phyloP scores from a whole-genome alignment of 176 grass and related monocot genomes.

The Ananas comosus region DNA sequence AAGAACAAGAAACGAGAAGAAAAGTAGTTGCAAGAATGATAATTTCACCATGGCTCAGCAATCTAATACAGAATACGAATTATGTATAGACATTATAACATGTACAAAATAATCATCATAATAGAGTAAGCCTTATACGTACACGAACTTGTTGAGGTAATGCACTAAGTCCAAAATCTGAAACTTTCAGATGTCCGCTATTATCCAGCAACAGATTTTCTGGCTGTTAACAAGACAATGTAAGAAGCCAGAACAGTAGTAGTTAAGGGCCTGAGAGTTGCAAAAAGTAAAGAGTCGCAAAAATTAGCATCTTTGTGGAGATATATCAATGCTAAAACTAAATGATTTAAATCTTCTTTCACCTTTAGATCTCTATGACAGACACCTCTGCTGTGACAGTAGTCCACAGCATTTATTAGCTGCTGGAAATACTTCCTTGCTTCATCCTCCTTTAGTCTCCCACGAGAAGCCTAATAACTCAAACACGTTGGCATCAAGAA shows the following conservation, averaged over 20 bases:
- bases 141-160: conserved; percentile 88
- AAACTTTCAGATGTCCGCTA: conserved; percentile 71
- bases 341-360: neutral
- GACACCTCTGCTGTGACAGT: conserved; percentile 94
- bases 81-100: neutral
- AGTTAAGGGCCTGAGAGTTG: neutral
- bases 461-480: conserved; percentile 45
- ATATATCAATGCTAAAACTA: neutral
- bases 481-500: conserved; percentile 3
- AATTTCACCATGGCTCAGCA: neutral
- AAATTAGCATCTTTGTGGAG: conserved; percentile 3
- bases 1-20: neutral
- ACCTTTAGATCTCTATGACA: conserved; percentile 96
- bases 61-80: neutral
- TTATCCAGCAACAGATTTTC: conserved; percentile 91
- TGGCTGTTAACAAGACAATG: conserved; percentile 36
- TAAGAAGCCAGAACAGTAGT: neutral
- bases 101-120: neutral
- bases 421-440: conserved; percentile 99
- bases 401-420: conserved; percentile 93
- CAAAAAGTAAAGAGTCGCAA: conserved; percentile 13
- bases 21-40: neutral
- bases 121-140: conserved; percentile 18
- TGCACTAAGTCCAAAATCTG: conserved; percentile 92
- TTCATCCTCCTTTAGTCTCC: conserved; percentile 87